Base-by-base conservation (phyloP, 257 asterid genomes). In the Solanum clarkiae region DNA sequence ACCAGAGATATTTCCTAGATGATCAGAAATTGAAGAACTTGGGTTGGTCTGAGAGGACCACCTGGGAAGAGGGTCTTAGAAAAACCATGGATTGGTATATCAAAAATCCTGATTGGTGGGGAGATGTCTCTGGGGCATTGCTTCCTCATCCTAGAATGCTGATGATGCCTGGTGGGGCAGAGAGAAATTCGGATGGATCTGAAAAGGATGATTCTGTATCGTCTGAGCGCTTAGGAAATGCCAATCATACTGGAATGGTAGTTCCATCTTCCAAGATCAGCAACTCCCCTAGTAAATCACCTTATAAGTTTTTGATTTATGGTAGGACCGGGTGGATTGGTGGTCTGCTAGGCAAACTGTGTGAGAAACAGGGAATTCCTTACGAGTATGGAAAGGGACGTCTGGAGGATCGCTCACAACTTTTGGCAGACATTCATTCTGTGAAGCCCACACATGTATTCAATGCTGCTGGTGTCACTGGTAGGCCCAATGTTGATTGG, bases 401-500 rank as follows among this genome's bases (percentile, higher is more conserved):
- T 49, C 93, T 96, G 77, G 93, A 96, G 90, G 87, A 94, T 62
- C 97, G 98, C 18, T 70, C 95, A 0, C 93, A 87, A 65, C 88
- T 96, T 53, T n/a, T 91, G 87, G 92, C 93, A 0, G 99, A 96
- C 85, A 91, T 96, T 65, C 86, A 62, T 10, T 40, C 93, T 54
- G 87, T 95, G 83, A 93, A 94, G 90, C 99, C 99, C 18, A 96
- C 98, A 9, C 99, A 96, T 71, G 96, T 95, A 74, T 92, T 96
- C 85, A 96, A 96, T 59, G 97, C 99, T 57, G 99, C 99, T 82
- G 99, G 99, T 84, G 97, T 96, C 65, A 96, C 99, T 36, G 99
- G 99, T 51, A 87, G 99, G 88, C 99, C 99, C 84, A 96, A 96
- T 84, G 99, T 96, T 55, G 99, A 96, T 88, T 96, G 99, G 99